Base-by-base conservation (phyloP, 148 eudicot genomes). In the Silene conica region DNA sequence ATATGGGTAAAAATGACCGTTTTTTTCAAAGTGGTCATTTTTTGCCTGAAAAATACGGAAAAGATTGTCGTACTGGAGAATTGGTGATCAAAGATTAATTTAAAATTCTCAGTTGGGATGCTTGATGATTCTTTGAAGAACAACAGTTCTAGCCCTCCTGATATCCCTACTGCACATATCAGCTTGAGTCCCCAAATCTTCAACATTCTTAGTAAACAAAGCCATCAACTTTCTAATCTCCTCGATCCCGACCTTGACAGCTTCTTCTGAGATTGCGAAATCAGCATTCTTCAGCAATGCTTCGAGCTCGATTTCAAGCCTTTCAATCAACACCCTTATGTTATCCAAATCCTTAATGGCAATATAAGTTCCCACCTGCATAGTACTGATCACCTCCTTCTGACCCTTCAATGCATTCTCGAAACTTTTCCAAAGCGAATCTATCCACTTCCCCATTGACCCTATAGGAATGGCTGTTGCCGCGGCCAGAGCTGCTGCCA, bases 381-480 rank as follows among this genome's bases (percentile, higher is more conserved):
- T 96, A 12, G 85, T 85, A 80, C 85, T 87, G 26, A 96, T 77
- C 26, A 96, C 80, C 78, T 96, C 99, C 82, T 89, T 96, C 71
- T 96, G 99, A n/a, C 92, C 97, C 72, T 80, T 96, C 56, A 96
- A 58, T 59, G 88, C 97, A 82, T 69, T 85, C 72, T 96, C 97
- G 59, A 85, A 96, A 85, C 89, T 89, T 80, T 89, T 92, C 80
- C 87, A 83, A 7, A 96, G 89, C 14, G 96, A 87, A 81, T 96
- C 91, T 11, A 96, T 83, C 96, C 97, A 96, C 72, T 80, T 92
- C 54, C 98, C 99, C 96, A 92, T 89, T 2, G 99, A 92, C 2
- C 97, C 96, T 15, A 96, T 70, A 0, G 99, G 99, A 71, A 96
- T 81, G 0, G 99, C 76, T 0, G 92, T 73, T 0, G 97, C 96